Base-by-base conservation (phyloP, 306 rosid genomes). In the Luffa aegyptiaca region DNA sequence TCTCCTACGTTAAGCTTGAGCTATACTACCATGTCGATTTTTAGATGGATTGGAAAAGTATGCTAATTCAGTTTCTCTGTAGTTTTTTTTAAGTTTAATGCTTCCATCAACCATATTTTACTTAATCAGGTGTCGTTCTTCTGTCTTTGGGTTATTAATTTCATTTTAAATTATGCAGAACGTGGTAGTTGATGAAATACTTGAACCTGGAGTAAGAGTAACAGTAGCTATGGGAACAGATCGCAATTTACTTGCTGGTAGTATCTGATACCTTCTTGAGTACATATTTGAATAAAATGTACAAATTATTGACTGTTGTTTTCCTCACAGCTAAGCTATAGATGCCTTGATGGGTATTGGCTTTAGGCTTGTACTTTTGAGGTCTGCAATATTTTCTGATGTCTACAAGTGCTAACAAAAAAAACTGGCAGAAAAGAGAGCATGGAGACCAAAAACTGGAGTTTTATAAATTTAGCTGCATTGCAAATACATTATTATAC, bases 201-300 rank as follows among this genome's bases (percentile, higher is more conserved):
- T 95, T 85, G 93, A 90, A 85, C 94, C 97, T 6, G 91, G 91
- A 83, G 87, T 42, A 76, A 90, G 99, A 86, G 92, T 95, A 81
- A 95, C 99, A 33, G 97, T 95, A 76, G 93, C 97, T 77, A 95
- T 93, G 99, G 98, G 99, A 82, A 84, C 91, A 83, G 81, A 90
- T 52, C 91, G 97, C 91, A 88, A 89, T 83, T 85, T 89, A 83
- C 92, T 90, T 85, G 65, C 88, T 79, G 97, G 97, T 95, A 89
- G 84, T 56, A 26, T 71, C 68, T 44, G 20, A 49, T 61, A 31
- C 78, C 10, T 33, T 73, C 31, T 72, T 12, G 0, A 37, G 31
- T 51, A 49, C 56, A 31, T 51, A 33, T 49, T 74, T 74, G 77
- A 35, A 51, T 49, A 51, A 74, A 49, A 11, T 74, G 6, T 69